A percentile compares a stretch with the other conserved stretches of the same genome.
These are phyloP conservation scores for Amanita thiersii DNA, from an alignment of 768 basidiomycete genomes.

Conservation along the genomic window DNA sequence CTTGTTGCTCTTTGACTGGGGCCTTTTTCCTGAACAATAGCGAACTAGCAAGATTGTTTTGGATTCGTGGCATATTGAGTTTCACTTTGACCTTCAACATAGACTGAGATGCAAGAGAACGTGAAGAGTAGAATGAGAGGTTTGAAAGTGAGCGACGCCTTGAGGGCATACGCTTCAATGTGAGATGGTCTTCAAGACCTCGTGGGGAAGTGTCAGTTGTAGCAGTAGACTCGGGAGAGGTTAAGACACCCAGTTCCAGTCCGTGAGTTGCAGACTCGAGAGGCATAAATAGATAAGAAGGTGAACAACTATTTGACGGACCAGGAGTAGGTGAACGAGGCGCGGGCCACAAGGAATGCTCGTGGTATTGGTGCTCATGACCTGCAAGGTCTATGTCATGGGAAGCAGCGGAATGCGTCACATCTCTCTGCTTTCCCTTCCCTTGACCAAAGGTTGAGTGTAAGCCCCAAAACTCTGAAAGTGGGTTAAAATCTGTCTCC, in stretches of 20 bases:
- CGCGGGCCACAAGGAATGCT: constrained; percentile 27
- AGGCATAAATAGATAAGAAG: constrained; percentile 14
- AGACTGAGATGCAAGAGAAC: constrained; percentile 34
- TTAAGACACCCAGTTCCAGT: background rate
- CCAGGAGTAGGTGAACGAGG: constrained; percentile 24
- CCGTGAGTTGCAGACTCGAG: constrained; percentile 7
- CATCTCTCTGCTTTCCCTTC: constrained; percentile 57
- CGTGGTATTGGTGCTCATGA: constrained; percentile 34
- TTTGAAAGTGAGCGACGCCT: constrained; percentile 52
- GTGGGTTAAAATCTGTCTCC: background rate
- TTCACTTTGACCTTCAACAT: constrained; percentile 41
- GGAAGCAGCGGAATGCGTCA: constrained; percentile 58
- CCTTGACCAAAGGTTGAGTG: constrained; percentile 13
- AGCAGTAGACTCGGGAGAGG: constrained; percentile 8
- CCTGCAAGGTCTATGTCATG: constrained; percentile 50
- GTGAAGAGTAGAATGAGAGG: constrained; percentile 36
- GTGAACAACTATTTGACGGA: constrained; percentile 24
- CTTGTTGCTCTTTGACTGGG: constrained; percentile 6
- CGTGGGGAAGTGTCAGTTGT: constrained; percentile 13
- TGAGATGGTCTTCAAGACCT: constrained; percentile 14
- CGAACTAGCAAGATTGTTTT: constrained; percentile 49
- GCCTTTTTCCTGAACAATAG: constrained; percentile 37
- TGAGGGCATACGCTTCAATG: constrained; percentile 27
- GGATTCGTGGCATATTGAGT: constrained; percentile 25
- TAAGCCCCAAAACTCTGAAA: constrained; percentile 12